These are phyloP conservation scores for Exidia glandulosa DNA, from an alignment of 768 basidiomycete genomes.

Conservation along the genomic window DNA sequence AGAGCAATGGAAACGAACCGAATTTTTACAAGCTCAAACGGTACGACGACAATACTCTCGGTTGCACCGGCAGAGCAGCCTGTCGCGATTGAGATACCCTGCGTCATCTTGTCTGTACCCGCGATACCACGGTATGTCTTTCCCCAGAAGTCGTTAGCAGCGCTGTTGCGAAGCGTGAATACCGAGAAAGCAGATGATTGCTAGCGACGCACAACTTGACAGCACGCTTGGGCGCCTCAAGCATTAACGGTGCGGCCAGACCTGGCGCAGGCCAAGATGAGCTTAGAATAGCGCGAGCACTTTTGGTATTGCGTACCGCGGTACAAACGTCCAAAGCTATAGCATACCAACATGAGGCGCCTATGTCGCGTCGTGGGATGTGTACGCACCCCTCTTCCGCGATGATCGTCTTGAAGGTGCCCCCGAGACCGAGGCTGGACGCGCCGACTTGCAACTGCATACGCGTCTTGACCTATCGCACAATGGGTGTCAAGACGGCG, in stretches of 20 bases:
- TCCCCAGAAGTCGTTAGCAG: constrained; percentile 94
- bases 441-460: constrained; percentile 94
- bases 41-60: constrained; percentile 88
- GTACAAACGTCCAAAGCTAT: constrained; percentile 73
- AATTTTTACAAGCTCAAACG: constrained; percentile 93
- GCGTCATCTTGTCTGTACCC: constrained; percentile 80
- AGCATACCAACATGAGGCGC: too few relatives aligned
- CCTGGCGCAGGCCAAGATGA: constrained; percentile 29
- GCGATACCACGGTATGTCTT: constrained; percentile 52
- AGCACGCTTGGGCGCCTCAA: constrained; percentile 97
- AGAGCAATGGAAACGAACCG: constrained; percentile 34
- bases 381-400: constrained; percentile 79
- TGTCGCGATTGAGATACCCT: constrained; percentile 75
- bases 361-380: constrained; percentile 7
- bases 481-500: not conserved
- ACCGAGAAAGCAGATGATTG: constrained; percentile 2
- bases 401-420: constrained; percentile 73
- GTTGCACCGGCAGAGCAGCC: constrained; percentile 94
- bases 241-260: constrained; percentile 85
- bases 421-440: constrained; percentile 61
- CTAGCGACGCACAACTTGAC: constrained; percentile 76
- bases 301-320: constrained; percentile 41
- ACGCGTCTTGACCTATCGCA: constrained; percentile 81
- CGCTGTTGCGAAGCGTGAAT: constrained; percentile 28
- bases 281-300: not conserved